Conservation (phyloP, 2,329 filamentous ascomycete genomes). For the Neonectria neomacrospora region DNA sequence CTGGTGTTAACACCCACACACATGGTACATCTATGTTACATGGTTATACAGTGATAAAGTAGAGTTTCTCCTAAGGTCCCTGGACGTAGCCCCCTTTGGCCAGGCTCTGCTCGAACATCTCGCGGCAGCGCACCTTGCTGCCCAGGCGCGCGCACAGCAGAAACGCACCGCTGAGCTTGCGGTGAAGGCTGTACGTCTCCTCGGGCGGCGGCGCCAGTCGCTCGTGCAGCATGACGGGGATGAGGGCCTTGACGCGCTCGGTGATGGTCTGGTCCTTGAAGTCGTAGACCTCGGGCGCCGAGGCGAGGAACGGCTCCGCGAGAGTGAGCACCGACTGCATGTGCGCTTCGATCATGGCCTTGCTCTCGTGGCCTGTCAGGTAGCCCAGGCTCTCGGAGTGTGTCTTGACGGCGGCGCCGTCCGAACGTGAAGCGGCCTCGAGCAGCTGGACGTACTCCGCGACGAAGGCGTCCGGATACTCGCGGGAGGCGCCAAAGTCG, state of each 20-base stretch:
- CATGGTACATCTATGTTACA: conserved; percentile 26
- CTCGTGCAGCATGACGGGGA: conserved; percentile 93
- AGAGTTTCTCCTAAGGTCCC: conserved; percentile 7
- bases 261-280: conserved; percentile 97
- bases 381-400: conserved; percentile 86
- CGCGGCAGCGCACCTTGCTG: conserved; percentile 82
- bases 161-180: conserved; percentile 95
- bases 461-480: conserved; percentile 84
- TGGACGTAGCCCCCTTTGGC: conserved; percentile 48
- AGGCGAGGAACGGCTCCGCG: conserved; percentile 86
- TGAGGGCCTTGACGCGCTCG: conserved; percentile 86
- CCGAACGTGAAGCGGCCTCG: conserved; percentile 78
- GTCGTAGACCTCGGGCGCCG: conserved; percentile 86
- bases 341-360: conserved; percentile 89
- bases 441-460: conserved; percentile 82
- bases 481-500: conserved; percentile 93
- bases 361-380: conserved; percentile 88
- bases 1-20: conserved; percentile 18
- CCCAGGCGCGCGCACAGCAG: conserved; percentile 88
- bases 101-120: conserved; percentile 76
- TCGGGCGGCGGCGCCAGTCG: conserved; percentile 90
- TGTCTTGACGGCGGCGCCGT: conserved; percentile 70
- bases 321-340: conserved; percentile 88
- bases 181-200: conserved; percentile 95
- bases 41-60: conserved; percentile 24